Base-by-base conservation (phyloP, 1,139 yeast species). In the Kodamaea derodonti region DNA sequence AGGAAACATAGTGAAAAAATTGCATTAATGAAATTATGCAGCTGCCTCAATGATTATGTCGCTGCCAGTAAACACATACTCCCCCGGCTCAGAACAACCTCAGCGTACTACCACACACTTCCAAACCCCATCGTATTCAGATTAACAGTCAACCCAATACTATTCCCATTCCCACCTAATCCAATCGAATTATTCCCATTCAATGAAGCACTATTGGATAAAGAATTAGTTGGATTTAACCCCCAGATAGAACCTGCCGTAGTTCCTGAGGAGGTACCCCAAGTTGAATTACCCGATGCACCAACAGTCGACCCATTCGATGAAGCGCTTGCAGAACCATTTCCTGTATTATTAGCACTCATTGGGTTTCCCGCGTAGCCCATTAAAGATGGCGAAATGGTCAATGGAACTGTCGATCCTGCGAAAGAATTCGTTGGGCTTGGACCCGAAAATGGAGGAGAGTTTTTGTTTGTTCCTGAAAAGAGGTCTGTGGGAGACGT, bases 401-500 rank as follows among this genome's bases (percentile, higher is more conserved):
- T 35, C 27, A 33, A 25, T 24, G 32, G 32, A 14, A 15, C 11
- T 6, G 28, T 25, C 17, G 28, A 25, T 6, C 15, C 28, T n/a
- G 28, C 12, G 7, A 14, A 12, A 6, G 28, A 25, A 14, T 14
- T 12, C 4, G 28, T 25, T 8, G 28, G 28, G 11, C 28, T 24
- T 7, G 26, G 12, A 12, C 7, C 7, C 17, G 14, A 25, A 25
- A 13, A 6, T 5, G 28, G 25, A 20, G 33, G 31, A 13, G 37
- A 28, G 26, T 15, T 33, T 5, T 34, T 23, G n/a, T 42, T 30
- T n/a, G n/a, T n/a, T n/a, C n/a, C n/a, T 4, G 48, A 33, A 16
- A 48, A 48, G 51, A 50, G 46, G 28, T 46, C n/a, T n/a, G n/a
- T 47, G 18, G 51, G 40, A 14, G 35, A 34, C n/a, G 35, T 27